Evolutionary conservation across 2,329 filamentous ascomycete genomes (phyloP), one percentile per base, ranked within the genome.

Genomic region (Fusarium liriodendri): DNA sequence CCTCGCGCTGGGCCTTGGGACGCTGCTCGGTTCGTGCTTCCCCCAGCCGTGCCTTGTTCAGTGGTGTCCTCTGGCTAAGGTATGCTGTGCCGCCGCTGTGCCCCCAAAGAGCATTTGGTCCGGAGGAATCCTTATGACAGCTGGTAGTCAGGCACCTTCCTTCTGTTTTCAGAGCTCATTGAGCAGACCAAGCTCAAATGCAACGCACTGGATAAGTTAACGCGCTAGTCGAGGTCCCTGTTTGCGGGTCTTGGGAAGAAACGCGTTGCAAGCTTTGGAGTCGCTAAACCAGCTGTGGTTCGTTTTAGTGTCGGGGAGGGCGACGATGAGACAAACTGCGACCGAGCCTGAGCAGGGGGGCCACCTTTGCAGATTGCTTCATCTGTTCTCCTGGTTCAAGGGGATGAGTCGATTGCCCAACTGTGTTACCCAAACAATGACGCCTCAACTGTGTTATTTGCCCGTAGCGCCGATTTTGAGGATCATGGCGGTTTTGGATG

Each of bases 281-380:
- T 68, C 66, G 61, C 67, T 72, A 74, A 76, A 59, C 57, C 70
- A 68, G 67, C 61, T 65, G 67, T 74, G 72, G 73, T 73, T 70
- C 73, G 73, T 76, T 76, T 76, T 76, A 76, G 73, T 67, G 67
- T 74, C 73, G 70, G 73, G 64, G 71, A 68, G 37, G 64, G 72
- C 73, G 72, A 75, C 32, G 58, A 66, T 75, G 66, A 70, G 67
- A 75, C 72, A 75, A 64, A 52, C 72, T 45, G 42, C 62, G 47
- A 59, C 62, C 52, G 66, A 67, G 50, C 22, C 37, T 55, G 61
- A 70, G 64, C 69, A 73, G 64, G 69, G 47, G 70, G 64, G 61
- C 71, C 76, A 69, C 62, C 67, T 69, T 57, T 68, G 61, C 69
- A 75, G 70, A 78, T 77, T 75, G 68, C 65, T 71, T 76, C 72